phyloP scores from a whole-genome alignment of 2,329 filamentous ascomycete species.

The Xylaria hypoxylon region DNA sequence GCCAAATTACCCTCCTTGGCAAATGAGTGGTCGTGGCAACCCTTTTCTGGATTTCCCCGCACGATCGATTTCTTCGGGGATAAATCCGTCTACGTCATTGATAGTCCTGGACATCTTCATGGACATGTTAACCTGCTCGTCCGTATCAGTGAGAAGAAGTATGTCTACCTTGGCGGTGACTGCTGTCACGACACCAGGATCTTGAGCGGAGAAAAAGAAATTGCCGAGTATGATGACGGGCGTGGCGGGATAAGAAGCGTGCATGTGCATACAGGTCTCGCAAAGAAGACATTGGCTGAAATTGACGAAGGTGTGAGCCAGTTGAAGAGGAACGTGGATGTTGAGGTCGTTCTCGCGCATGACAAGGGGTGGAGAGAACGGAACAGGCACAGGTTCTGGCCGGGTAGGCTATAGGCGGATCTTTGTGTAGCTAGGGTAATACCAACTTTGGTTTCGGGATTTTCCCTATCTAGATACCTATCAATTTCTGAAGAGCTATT shows the following conservation, averaged over 20 bases:
- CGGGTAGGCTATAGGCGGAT: slow-evolving; percentile 43
- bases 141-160: slow-evolving; percentile 53
- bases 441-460: neutral
- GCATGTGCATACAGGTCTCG: slow-evolving; percentile 61
- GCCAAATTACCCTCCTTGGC: slow-evolving; percentile 42
- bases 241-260: slow-evolving; percentile 60
- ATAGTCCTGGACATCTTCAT: slow-evolving; percentile 63
- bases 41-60: slow-evolving; percentile 57
- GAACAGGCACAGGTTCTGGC: slow-evolving; percentile 52
- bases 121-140: slow-evolving; percentile 64
- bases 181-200: slow-evolving; percentile 65
- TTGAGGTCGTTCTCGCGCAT: slow-evolving; percentile 65
- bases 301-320: slow-evolving; percentile 55
- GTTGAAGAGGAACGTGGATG: slow-evolving; percentile 46
- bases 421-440: slow-evolving; percentile 8
- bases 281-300: slow-evolving; percentile 56
- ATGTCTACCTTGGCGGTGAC: slow-evolving; percentile 64
- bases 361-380: slow-evolving; percentile 60
- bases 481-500: neutral
- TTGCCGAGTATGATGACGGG: slow-evolving; percentile 62
- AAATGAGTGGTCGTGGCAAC: slow-evolving; percentile 53
- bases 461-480: neutral
- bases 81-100: slow-evolving; percentile 59
- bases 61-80: slow-evolving; percentile 62
- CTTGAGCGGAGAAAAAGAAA: slow-evolving; percentile 62